Conservation (phyloP, 176 grass and related monocot genomes). For the maize (Zea mays) region Zm-B73-REFERENCE-NAM-5.0 NC_050104.1:57442501-57443000, state of each 20-base stretch:
- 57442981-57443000: too few relatives aligned
- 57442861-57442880: too few relatives aligned
- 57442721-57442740: not conserved
- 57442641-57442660: constrained; percentile 15
- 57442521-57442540: constrained; percentile 27
- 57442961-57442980: too few relatives aligned
- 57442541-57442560: not conserved
- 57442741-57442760: not conserved
- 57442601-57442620: constrained; percentile 8
- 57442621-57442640: constrained; percentile 2
- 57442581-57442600: not conserved
- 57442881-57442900: too few relatives aligned
- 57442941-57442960: too few relatives aligned
- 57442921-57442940: too few relatives aligned
- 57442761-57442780: not conserved
- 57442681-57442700: not conserved
- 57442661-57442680: not conserved
- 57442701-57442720: not conserved
- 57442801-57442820: not conserved
- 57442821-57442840: too few relatives aligned
- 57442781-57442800: not conserved
- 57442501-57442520: not conserved
- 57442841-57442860: too few relatives aligned
- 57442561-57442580: not conserved
- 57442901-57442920: too few relatives aligned